These are phyloP conservation scores for Arctium minus DNA, from an alignment of 129 eudicot species.

Conservation along the genomic window DNA sequence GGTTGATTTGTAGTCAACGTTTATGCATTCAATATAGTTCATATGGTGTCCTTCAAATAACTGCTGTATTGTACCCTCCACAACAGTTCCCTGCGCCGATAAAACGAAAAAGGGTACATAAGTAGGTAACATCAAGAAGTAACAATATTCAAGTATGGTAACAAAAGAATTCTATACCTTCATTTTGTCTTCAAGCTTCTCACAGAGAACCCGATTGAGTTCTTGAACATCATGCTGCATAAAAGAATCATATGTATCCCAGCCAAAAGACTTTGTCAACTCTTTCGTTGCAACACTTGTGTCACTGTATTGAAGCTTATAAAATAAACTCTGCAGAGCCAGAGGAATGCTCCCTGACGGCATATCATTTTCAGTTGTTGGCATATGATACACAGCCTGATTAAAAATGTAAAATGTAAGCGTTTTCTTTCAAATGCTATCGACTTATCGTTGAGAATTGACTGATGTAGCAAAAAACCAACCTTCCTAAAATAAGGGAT, in stretches of 20 bases:
- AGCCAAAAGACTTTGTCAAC: slow-evolving; percentile 94
- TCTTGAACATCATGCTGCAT: slow-evolving; percentile 99
- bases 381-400: slow-evolving; percentile 99
- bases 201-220: slow-evolving; percentile 91
- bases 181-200: slow-evolving; percentile 98
- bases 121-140: slow-evolving; percentile 4
- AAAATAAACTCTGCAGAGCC: slow-evolving; percentile 91
- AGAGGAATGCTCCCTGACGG: slow-evolving; percentile 92
- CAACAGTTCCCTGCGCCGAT: slow-evolving; percentile 78
- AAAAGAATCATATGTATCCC: slow-evolving; percentile 90
- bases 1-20: slow-evolving; percentile 85
- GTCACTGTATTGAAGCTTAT: slow-evolving; percentile 86
- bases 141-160: slow-evolving; percentile 8
- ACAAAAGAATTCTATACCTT: slow-evolving; percentile 48
- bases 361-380: slow-evolving; percentile 90
- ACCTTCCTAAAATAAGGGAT: slow-evolving; percentile 98
- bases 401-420: slow-evolving; percentile 13
- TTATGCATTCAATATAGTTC: slow-evolving; percentile 89
- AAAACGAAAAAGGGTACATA: slow-evolving; percentile 1
- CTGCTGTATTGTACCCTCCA: slow-evolving; percentile 93
- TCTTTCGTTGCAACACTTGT: slow-evolving; percentile 93
- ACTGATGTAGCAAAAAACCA: slow-evolving; percentile 12
- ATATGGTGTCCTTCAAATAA: slow-evolving; percentile 95
- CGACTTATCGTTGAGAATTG: not conserved
- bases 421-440: not conserved